Conservation (phyloP, 2,329 filamentous ascomycete species). For the Calonectria naviculata region DNA sequence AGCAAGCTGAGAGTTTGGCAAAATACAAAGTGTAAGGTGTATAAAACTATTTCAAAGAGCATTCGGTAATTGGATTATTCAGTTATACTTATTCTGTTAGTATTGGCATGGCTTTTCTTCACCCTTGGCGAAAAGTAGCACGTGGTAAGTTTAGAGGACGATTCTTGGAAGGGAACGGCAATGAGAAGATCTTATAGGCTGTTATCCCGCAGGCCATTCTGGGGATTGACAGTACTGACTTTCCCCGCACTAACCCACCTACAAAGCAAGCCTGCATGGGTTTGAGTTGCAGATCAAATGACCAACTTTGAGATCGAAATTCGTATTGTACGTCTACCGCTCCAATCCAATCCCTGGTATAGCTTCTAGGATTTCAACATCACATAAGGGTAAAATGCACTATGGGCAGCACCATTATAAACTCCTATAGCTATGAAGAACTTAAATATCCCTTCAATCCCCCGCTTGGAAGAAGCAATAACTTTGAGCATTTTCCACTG, state of each 20-base stretch:
- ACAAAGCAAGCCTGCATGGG: background rate
- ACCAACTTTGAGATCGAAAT: background rate
- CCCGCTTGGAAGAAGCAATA: background rate
- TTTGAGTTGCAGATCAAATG: background rate
- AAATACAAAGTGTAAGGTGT: too few relatives aligned
- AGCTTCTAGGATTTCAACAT: background rate
- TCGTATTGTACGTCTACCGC: background rate
- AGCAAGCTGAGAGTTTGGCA: too few relatives aligned
- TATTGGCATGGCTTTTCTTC: too few relatives aligned
- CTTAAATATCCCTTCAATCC: background rate
- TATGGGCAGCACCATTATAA: too few relatives aligned
- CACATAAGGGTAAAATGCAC: rapidly evolving
- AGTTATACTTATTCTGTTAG: too few relatives aligned
- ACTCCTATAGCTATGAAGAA: background rate
- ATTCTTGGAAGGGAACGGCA: background rate
- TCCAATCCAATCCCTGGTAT: background rate
- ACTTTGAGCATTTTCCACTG: too few relatives aligned
- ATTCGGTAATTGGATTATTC: too few relatives aligned
- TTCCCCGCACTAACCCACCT: background rate
- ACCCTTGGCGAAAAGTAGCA: too few relatives aligned
- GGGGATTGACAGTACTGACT: background rate
- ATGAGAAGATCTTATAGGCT: background rate
- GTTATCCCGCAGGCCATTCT: background rate
- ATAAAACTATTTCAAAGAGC: too few relatives aligned
- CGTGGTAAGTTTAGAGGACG: background rate